Conservation (phyloP, 1,139 yeast genomes). For the Suhomyces bolitotheri region DNA sequence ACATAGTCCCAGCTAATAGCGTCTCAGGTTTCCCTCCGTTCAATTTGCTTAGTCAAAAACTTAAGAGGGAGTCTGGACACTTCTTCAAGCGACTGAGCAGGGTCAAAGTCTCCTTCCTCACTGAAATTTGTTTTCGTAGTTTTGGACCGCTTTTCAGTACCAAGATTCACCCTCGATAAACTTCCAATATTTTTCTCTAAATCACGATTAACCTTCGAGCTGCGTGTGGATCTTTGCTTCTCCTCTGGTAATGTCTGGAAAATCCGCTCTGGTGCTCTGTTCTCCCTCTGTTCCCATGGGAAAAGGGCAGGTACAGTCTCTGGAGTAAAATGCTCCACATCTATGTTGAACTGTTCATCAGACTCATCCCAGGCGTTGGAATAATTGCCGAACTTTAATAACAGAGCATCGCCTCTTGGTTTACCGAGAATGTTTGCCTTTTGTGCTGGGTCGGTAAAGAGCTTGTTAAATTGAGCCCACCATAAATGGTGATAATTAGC, state of each 20-base stretch:
- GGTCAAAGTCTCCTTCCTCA: slow-evolving; percentile 20
- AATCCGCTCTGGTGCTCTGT: slow-evolving; percentile 21
- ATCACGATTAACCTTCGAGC: slow-evolving; percentile 4
- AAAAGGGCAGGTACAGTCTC: slow-evolving; percentile 23
- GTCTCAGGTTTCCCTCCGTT: background rate
- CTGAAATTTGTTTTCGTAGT: slow-evolving; percentile 11
- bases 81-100: slow-evolving; percentile 28
- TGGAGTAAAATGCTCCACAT: background rate
- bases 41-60: slow-evolving; percentile 21
- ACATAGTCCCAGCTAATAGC: no score
- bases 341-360: background rate
- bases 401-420: slow-evolving; percentile 39
- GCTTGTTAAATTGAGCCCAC: slow-evolving; percentile 38
- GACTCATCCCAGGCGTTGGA: slow-evolving; percentile 31
- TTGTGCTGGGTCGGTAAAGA: slow-evolving; percentile 15
- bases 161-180: slow-evolving; percentile 12
- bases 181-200: slow-evolving; percentile 12
- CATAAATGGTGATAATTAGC: slow-evolving; percentile 32
- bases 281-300: slow-evolving; percentile 49
- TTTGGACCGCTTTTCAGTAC: slow-evolving; percentile 6
- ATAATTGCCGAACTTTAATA: slow-evolving; percentile 30
- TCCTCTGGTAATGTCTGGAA: slow-evolving; percentile 11
- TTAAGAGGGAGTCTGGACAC: slow-evolving; percentile 27
- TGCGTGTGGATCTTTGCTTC: background rate
- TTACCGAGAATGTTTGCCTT: slow-evolving; percentile 14